Conservation (phyloP, 78 protist species). For the Tieghemostelium lacteum region DNA sequence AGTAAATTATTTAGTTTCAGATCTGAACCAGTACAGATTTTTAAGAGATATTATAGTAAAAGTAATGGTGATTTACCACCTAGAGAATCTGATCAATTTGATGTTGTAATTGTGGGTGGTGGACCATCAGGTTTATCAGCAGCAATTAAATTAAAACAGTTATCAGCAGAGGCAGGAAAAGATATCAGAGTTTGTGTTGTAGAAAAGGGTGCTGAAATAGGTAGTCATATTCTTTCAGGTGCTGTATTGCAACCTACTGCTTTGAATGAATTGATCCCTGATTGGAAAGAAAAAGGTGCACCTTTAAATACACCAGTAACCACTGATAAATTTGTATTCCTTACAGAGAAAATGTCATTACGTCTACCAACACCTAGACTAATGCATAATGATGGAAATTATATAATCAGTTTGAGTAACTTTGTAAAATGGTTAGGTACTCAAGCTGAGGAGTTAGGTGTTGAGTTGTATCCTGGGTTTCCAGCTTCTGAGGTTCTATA, state of each 20-base stretch:
- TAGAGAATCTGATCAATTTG: slow-evolving; percentile 78
- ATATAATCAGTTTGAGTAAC: slow-evolving; percentile 92
- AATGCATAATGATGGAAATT: slow-evolving; percentile 96
- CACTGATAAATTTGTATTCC: slow-evolving; percentile 82
- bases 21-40: background rate
- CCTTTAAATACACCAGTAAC: slow-evolving; percentile 91
- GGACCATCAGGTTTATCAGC: slow-evolving; percentile 99
- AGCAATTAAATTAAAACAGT: slow-evolving; percentile 97
- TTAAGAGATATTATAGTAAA: slow-evolving; percentile 7
- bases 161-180: slow-evolving; percentile 51
- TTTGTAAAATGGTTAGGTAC: slow-evolving; percentile 88
- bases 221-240: slow-evolving; percentile 96
- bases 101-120: slow-evolving; percentile 97
- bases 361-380: slow-evolving; percentile 80
- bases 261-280: slow-evolving; percentile 95
- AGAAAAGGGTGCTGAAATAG: slow-evolving; percentile 95
- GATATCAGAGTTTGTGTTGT: slow-evolving; percentile 89
- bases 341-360: slow-evolving; percentile 56
- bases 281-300: slow-evolving; percentile 94
- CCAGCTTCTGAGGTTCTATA: slow-evolving; percentile 90
- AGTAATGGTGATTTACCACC: slow-evolving; percentile 33
- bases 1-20: too few relatives aligned
- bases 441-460: slow-evolving; percentile 97
- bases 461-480: slow-evolving; percentile 95
- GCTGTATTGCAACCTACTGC: slow-evolving; percentile 96